These are phyloP conservation scores for Wickerhamomyces sydowiorum DNA, from an alignment of 805 yeast species.

Conservation along the genomic window DNA sequence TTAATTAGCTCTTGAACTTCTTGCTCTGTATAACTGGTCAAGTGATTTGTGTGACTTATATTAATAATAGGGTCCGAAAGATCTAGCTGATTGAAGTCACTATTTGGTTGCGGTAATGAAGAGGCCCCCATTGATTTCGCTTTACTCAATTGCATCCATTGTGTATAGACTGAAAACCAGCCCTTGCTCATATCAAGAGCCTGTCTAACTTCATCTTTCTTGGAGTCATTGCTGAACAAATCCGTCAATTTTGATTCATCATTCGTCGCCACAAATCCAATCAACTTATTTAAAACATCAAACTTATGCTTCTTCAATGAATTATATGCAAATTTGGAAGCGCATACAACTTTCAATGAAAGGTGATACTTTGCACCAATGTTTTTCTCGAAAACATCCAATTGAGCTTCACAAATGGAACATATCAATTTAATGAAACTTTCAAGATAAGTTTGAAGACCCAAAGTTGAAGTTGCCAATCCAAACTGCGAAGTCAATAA, in stretches of 20 bases:
- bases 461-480: not conserved
- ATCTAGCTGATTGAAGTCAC: not conserved
- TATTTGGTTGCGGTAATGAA: not conserved
- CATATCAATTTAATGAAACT: too few species aligned
- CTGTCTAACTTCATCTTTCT: not conserved
- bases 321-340: not conserved
- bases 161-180: not conserved
- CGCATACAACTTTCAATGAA: not conserved
- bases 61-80: not conserved
- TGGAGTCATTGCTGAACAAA: not conserved
- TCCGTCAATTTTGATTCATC: not conserved
- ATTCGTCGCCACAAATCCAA: not conserved
- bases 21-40: not conserved
- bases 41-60: not conserved
- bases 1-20: not conserved
- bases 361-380: not conserved
- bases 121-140: too few species aligned
- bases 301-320: not conserved
- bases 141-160: too few species aligned
- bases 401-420: not conserved
- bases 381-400: not conserved
- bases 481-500: not conserved
- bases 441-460: not conserved
- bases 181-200: not conserved
- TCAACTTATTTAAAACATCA: not conserved